Evolutionary conservation across 2,329 filamentous ascomycete genomes (phyloP), one percentile per base, ranked within the genome.

Genomic region (Pestalotiopsis sp.): DNA sequence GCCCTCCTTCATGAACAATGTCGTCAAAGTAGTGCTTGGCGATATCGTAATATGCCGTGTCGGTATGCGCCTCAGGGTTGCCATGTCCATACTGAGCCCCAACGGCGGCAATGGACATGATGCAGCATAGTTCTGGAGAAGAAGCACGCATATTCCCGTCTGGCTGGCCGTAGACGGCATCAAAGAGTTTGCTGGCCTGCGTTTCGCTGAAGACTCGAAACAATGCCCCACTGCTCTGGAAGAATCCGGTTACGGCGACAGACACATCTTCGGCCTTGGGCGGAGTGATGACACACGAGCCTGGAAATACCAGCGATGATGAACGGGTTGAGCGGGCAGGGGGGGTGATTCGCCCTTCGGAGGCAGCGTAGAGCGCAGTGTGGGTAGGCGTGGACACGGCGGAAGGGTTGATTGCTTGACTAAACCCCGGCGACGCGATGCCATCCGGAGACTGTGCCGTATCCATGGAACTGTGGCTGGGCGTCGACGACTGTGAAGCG

Each of bases 201-300:
- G 71, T 65, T 17, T 65, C 65, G 0, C 76, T 72, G 24, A 77
- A 78, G 56, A 77, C 72, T 24, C 76, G 74, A 26, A 78, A 77
- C 0, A 78, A 69, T 38, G 71, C 70, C 4, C 72, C 73, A 20
- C 69, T 73, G 24, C 68, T 72, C 24, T 64, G 68, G 69, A 72
- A 78, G 69, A 78, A 79, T 13, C 68, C 71, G 20, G 73, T 35
- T 14, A 63, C 39, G 20, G 65, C 3, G 77, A 56, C 6, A 73
- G 74, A 1, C 64, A 66, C 57, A 24, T 63, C 0, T 72, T 73
- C 0, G 68, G 69, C 11, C 70, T 26, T n/a, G 71, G 71, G 30
- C 68, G 64, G 57, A 74, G 70, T 66, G 73, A 55, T 38, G 67
- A 67, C 2, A 76, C 71, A 24, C 67, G 68, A 35, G 72, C 48